Conservation (phyloP, 2,329 filamentous ascomycete species). For the Zalaria obscura region DNA sequence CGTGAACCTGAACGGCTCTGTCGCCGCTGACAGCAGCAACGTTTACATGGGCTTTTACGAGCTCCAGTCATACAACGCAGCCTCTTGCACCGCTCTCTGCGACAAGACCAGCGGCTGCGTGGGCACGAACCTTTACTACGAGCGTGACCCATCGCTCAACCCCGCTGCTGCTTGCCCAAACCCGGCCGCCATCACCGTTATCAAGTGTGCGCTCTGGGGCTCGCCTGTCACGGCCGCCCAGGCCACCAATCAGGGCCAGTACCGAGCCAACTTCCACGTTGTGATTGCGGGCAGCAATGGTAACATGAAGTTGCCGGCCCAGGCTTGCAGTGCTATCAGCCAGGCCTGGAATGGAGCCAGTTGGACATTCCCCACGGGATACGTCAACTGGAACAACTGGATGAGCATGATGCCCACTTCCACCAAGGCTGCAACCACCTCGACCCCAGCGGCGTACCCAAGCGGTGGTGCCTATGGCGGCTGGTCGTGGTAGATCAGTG, state of each 20-base stretch:
- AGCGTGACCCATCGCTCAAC: slow-evolving; percentile 4
- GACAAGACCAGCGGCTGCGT: slow-evolving; percentile 2
- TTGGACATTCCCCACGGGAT: no score
- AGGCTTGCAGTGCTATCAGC: no score
- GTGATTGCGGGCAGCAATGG: slow-evolving; percentile 19
- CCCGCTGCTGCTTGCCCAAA: slow-evolving; percentile 9
- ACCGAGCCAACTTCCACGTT: slow-evolving; percentile 14
- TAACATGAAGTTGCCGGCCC: slow-evolving; percentile 8
- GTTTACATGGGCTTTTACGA: neutral
- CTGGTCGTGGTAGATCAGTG: no score
- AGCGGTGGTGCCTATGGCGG: no score
- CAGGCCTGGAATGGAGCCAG: no score
- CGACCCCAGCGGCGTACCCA: no score
- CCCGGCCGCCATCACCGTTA: slow-evolving; percentile 6
- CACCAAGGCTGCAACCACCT: no score
- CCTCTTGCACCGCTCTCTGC: slow-evolving; percentile 2
- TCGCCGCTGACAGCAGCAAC: neutral
- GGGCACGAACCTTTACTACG: slow-evolving; percentile 6
- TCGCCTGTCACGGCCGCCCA: slow-evolving; percentile 6
- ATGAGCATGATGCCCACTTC: no score
- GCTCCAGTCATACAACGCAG: slow-evolving; percentile 3
- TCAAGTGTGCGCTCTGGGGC: slow-evolving; percentile 10
- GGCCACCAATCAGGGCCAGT: slow-evolving; percentile 8
- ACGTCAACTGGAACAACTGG: no score
- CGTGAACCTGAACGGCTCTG: neutral